Evolutionary conservation across 257 asterid genomes (phyloP), one percentile per base, ranked within the genome.

Genomic region (Verbena officinalis): DNA sequence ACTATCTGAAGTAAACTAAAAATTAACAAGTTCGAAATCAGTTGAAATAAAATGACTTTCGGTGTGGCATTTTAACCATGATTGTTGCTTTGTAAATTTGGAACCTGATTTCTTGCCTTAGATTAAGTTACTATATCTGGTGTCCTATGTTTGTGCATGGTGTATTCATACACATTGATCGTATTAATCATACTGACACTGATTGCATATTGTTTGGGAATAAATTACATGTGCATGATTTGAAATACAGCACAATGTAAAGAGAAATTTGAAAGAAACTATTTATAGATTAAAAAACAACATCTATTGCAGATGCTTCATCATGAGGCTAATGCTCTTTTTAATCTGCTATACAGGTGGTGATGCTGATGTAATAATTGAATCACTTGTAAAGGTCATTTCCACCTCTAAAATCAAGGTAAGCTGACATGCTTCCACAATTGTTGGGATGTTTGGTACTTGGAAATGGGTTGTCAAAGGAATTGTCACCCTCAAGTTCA

Each of bases 391-490:
- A 21, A 73, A 75, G 74, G 87, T 83, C 58, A 75, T 85, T 21
- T 34, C 79, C 14, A 81, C 82, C 27, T 83, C 88, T 42, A 82
- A 84, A 77, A 75, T 83, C 44, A 90, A 90, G 87, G 95, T 86
- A 69, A 31, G 55, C 49, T 70, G 61, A 34, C 17, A 7, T 58
- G 3, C 33, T 65, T 42, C 23, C 42, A 23, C 68, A 9, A 27
- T 27, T 27, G 4, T 5, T 27, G 2, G 33, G 5, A 2, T 27
- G 33, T 2, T 27, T 2, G 33, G 5, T 27, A 5, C 5, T 2
- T 27, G 33, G 33, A 27, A 5, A 27, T 27, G 33, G 2, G 33
- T 27, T 27, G n/a, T n/a, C n/a, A n/a, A n/a, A 2, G 33, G 33
- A 27, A 2, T 27, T 27, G 33, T 27, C 2, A 27, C 5, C 5